Base-by-base conservation (phyloP, 2,329 filamentous ascomycete species). In the Furcasterigmium furcatum region DNA sequence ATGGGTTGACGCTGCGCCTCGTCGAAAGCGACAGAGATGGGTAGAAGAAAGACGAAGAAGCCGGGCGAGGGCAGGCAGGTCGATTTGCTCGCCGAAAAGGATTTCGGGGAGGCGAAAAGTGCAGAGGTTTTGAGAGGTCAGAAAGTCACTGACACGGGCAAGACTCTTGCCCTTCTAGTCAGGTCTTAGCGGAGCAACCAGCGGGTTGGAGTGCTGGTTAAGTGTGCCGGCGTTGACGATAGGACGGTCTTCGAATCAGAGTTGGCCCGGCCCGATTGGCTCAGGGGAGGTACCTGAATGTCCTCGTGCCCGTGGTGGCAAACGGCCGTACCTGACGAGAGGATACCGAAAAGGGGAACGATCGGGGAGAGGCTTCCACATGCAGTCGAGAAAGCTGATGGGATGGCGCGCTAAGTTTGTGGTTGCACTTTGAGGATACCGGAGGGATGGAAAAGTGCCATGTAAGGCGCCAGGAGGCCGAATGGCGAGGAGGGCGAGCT, bases 41-140 rank as follows among this genome's bases (percentile, higher is more conserved):
- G 12, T 13, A 18, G 12, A 24, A 32, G 24, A 16, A 34, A 19
- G n/a, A n/a, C n/a, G 21, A 25, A 40, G 16, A n/a, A 16, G 25
- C 38, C n/a, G 13, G 25, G 9, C 21, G 22, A 36, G 36, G n/a
- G n/a, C n/a, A n/a, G n/a, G 36, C 6, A 18, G 34, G 18, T 24
- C n/a, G 25, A 18, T 16, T n/a, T 16, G 38, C 22, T 21, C n/a
- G 21, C 22, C 22, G 16, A 27, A 42, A 34, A 27, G 34, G 29
- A 42, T 24, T 42, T 42, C 40, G 29, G 14, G 30, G 40, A 42
- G 40, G 40, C 40, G 40, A 25, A 34, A 36, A 36, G 34, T 12
- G 34, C 34, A 36, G 16, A 19, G 16, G 18, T 12, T 19, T 34
- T 16, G 34, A 34, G 30, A 34, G 30, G 12, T 13, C 10, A 36